These are phyloP conservation scores for Naganishia antarctica DNA, from an alignment of 768 basidiomycete species.

Conservation along the genomic window DNA sequence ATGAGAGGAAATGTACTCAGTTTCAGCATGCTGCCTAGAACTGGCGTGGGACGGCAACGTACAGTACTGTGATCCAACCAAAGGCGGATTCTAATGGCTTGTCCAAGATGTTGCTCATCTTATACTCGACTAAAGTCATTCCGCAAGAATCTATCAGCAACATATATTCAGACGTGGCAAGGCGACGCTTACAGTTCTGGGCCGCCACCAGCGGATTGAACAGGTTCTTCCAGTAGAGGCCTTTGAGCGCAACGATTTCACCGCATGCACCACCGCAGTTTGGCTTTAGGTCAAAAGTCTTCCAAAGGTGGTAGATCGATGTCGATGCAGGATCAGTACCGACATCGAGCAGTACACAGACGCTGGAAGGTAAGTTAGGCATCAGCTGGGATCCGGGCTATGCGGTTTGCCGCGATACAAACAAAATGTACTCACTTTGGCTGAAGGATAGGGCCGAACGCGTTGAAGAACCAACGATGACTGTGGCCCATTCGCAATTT, in stretches of 20 bases:
- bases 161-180: background rate
- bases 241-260: constrained; percentile 91
- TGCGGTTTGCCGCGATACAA: background rate
- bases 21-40: constrained; percentile 11
- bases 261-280: constrained; percentile 95
- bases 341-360: constrained; percentile 90
- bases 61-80: constrained; percentile 77
- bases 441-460: constrained; percentile 40
- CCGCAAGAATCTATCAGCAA: background rate
- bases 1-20: background rate
- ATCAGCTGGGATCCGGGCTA: background rate
- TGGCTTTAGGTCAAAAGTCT: constrained; percentile 64
- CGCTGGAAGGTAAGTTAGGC: constrained; percentile 52
- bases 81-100: constrained; percentile 62
- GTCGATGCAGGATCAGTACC: constrained; percentile 84
- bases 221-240: constrained; percentile 73
- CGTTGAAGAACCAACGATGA: constrained; percentile 77
- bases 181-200: constrained; percentile 81
- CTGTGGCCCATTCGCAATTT: constrained; percentile 35
- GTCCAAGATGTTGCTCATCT: constrained; percentile 74
- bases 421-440: constrained; percentile 31
- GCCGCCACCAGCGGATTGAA: constrained; percentile 84
- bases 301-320: constrained; percentile 92
- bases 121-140: constrained; percentile 30
- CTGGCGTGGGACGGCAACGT: constrained; percentile 20